Base-by-base conservation (phyloP, 345 rosid genomes). In the Brassica cretica region DNA sequence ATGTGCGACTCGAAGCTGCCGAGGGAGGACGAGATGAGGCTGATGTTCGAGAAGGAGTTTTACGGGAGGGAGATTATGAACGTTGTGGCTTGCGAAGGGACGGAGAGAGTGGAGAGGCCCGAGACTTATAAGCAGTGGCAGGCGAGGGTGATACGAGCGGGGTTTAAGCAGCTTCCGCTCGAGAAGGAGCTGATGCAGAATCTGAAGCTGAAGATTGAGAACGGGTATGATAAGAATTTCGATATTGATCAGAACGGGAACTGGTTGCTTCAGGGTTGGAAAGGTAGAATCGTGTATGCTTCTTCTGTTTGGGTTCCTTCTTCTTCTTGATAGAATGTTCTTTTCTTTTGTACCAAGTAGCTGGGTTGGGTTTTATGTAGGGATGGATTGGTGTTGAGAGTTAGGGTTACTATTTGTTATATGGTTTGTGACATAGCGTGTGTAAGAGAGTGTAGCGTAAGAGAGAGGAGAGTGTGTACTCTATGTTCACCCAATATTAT, bases 91-190 rank as follows among this genome's bases (percentile, higher is more conserved):
- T 89, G 94, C 33, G 98, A 93, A 82, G 97, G 93, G 5, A 33
- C 64, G 7, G 97, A 88, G 79, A 88, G 98, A 82, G 84, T 88
- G 1, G 96, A 88, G 84, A 87, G 98, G 82, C 93, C 98, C 0
- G 98, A 93, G 87, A 86, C 88, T 0, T 91, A 89, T 81, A 93
- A 91, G 84, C 96, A 84, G 44, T 93, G 98, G 98, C 91, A 87
- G 66, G 77, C 58, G 2, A 80, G 98, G 63, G 80, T 64, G 46
- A 74, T 49, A 53, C 78, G 91, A 75, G 94, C 93, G 0, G 96
- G 98, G 70, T 91, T 93, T 79, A 89, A 55, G 84, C 86, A 84
- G 67, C 84, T 87, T 32, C 88, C 90, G 1, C 44, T 88, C 35
- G 88, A 86, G 60, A 81, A 77, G 71, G 63, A 10, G 35, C 76